phyloP scores from a whole-genome alignment of 139 green algal species.

The Chlorella vulgaris region DNA sequence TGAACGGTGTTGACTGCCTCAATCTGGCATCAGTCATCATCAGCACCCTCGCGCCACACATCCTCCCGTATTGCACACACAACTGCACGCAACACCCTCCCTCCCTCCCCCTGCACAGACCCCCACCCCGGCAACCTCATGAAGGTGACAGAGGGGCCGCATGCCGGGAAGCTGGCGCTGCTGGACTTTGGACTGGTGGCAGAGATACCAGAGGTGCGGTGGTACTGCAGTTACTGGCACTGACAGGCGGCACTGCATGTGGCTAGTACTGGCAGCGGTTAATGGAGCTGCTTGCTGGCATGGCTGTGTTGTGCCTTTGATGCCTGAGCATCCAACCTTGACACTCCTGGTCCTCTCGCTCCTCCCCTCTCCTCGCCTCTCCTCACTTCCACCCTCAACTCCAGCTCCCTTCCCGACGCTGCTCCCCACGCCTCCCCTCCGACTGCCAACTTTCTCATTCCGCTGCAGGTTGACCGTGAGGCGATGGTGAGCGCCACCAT shows the following conservation, averaged over 20 bases:
- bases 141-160: conserved; percentile 73
- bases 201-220: conserved; percentile 58
- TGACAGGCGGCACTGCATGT: too few relatives aligned
- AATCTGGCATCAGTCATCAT: too few relatives aligned
- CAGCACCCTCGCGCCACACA: too few relatives aligned
- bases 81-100: too few relatives aligned
- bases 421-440: neutral
- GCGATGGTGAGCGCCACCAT: conserved; percentile 81
- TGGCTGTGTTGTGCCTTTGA: too few relatives aligned
- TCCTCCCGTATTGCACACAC: too few relatives aligned
- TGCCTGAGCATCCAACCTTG: too few relatives aligned
- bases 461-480: conserved; percentile 54
- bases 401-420: neutral
- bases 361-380: too few relatives aligned
- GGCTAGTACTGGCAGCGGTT: too few relatives aligned
- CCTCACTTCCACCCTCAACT: neutral
- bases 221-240: neutral
- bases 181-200: conserved; percentile 91
- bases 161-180: conserved; percentile 80
- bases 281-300: too few relatives aligned
- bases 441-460: neutral
- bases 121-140: conserved; percentile 76
- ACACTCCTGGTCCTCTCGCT: too few relatives aligned
- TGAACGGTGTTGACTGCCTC: too few relatives aligned
- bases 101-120: conserved; percentile 40